A percentile compares a stretch with the other conserved stretches of the same genome.
These are phyloP conservation scores for Thielaviopsis ethacetica DNA, from an alignment of 2,329 filamentous ascomycete genomes.

Conservation along the genomic window DNA sequence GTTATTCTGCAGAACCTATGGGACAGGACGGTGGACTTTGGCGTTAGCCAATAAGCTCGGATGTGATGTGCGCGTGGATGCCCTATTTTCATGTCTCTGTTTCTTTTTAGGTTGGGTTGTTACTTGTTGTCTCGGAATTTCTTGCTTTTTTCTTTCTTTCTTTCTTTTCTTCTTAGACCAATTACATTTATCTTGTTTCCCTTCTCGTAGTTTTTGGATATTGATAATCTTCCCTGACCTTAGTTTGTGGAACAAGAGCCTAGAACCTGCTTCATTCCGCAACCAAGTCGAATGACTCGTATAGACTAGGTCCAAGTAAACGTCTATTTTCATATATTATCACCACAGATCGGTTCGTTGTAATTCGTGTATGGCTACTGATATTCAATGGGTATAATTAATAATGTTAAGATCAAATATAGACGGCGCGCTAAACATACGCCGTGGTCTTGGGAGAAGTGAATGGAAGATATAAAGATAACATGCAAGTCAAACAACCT, in stretches of 20 bases:
- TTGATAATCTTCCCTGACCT: neutral
- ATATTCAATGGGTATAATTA: neutral
- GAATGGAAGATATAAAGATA: neutral
- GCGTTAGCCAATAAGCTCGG: conserved; percentile 33
- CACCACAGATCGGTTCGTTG: no score
- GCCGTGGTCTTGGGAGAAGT: neutral
- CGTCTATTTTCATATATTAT: no score
- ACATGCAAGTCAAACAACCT: neutral
- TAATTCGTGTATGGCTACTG: neutral
- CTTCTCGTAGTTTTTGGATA: neutral
- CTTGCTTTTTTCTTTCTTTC: neutral
- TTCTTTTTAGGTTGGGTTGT: neutral
- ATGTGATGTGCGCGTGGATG: neutral
- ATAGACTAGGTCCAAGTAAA: no score
- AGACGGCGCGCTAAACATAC: neutral
- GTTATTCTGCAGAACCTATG: conserved; percentile 40
- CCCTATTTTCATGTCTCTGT: neutral
- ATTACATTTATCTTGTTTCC: neutral
- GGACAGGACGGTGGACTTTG: conserved; percentile 44
- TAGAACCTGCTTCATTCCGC: no score
- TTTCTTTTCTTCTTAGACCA: neutral
- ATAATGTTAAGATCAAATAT: neutral
- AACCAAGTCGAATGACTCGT: no score
- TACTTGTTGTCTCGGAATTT: neutral
- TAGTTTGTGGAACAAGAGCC: no score